Percentiles rank a stretch among this genome's conserved stretches.
These are phyloP conservation scores for Amylocarpus encephaloides DNA, from an alignment of 2,329 filamentous ascomycete species.

Conservation along the genomic window DNA sequence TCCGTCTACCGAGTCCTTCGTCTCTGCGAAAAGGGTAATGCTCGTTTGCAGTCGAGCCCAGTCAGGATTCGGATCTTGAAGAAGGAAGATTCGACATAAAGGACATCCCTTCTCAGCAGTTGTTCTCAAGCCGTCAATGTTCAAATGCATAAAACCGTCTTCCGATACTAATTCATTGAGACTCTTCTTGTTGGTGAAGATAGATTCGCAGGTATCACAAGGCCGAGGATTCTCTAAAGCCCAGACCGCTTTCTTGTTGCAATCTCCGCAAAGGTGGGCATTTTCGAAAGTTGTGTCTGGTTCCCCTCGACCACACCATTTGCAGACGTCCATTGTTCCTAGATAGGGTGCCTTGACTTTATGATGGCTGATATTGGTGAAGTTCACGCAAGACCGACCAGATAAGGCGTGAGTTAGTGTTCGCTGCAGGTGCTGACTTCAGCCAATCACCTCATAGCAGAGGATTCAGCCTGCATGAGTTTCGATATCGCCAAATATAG, in stretches of 20 bases:
- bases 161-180: background rate
- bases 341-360: too few relatives aligned
- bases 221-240: background rate
- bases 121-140: background rate
- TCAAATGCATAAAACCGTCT: background rate
- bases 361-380: too few relatives aligned
- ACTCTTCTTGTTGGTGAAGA: background rate
- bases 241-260: background rate
- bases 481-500: too few relatives aligned
- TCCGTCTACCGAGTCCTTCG: background rate
- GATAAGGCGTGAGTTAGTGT: too few relatives aligned
- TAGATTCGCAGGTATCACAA: background rate
- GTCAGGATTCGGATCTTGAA: conserved; percentile 8
- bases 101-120: conserved; percentile 2
- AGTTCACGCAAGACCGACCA: too few relatives aligned
- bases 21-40: conserved; percentile 1
- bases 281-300: conserved; percentile 2
- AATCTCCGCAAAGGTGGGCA: background rate
- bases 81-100: conserved; percentile 8
- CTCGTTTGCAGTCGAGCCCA: background rate
- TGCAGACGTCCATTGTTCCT: conserved; percentile 3
- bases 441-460: too few relatives aligned
- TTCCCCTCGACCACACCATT: conserved; percentile 5
- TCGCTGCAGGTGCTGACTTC: too few relatives aligned
- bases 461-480: too few relatives aligned